Percentiles rank a stretch among this genome's conserved stretches.
Conservation (phyloP, 208 protist genomes). For the Crithidia brevicula region DNA sequence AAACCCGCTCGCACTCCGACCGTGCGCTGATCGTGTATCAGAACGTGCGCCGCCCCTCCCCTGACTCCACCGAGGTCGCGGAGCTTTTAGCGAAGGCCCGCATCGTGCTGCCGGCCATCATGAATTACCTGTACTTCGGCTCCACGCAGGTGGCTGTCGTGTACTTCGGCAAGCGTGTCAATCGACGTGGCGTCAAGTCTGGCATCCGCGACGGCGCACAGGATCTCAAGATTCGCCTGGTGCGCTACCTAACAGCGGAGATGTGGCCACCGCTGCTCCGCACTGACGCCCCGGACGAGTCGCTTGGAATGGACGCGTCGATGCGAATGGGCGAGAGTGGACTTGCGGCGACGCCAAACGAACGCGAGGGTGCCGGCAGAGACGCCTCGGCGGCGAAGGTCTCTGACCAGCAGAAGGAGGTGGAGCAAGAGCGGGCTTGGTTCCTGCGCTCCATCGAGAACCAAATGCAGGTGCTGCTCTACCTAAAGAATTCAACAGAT, state of each 20-base stretch:
- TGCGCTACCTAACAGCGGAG: slow-evolving; percentile 61
- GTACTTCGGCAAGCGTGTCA: slow-evolving; percentile 64
- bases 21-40: slow-evolving; percentile 63
- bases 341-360: background rate
- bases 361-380: background rate
- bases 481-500: slow-evolving; percentile 51
- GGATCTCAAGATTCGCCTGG: slow-evolving; percentile 71
- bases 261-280: slow-evolving; percentile 71
- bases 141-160: slow-evolving; percentile 50
- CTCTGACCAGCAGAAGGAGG: slow-evolving; percentile 24
- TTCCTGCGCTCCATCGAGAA: slow-evolving; percentile 61
- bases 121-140: slow-evolving; percentile 76
- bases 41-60: slow-evolving; percentile 36
- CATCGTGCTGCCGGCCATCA: slow-evolving; percentile 57
- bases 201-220: slow-evolving; percentile 57
- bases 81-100: slow-evolving; percentile 49
- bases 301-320: slow-evolving; percentile 25
- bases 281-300: slow-evolving; percentile 72
- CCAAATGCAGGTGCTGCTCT: slow-evolving; percentile 72
- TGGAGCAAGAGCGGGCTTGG: slow-evolving; percentile 47
- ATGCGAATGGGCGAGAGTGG: background rate
- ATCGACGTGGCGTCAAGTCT: slow-evolving; percentile 30
- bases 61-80: slow-evolving; percentile 32
- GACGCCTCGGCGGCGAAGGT: slow-evolving; percentile 1
- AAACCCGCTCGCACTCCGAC: slow-evolving; percentile 23